Evolutionary conservation across 495 filamentous ascomycete species (phyloP).

Genomic region (Hypoxylon cercidicola): DNA sequence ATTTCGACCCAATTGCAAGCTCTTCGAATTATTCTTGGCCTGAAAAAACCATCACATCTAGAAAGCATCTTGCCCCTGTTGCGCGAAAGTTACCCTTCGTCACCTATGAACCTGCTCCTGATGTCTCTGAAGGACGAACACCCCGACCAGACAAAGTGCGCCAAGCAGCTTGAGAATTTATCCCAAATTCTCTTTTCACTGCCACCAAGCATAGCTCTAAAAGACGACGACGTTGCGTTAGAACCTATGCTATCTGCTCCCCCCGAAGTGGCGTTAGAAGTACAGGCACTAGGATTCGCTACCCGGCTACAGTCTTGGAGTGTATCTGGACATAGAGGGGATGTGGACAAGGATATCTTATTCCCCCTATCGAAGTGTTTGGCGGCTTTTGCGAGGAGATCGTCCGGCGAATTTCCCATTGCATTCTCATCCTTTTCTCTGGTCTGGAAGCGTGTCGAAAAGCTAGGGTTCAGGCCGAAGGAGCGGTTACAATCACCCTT

Average conservation of each 20-base stretch:
- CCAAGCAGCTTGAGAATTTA: slow-evolving; percentile 74
- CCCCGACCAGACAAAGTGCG: slow-evolving; percentile 65
- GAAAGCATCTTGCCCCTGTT: slow-evolving; percentile 60
- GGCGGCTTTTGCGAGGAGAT: slow-evolving; percentile 67
- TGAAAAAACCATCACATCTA: slow-evolving; percentile 61
- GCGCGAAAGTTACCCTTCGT: slow-evolving; percentile 59
- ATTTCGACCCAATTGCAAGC: slow-evolving; percentile 65
- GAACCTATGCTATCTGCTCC: slow-evolving; percentile 64
- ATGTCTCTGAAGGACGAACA: slow-evolving; percentile 59
- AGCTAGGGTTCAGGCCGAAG: slow-evolving; percentile 29
- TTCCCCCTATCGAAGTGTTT: slow-evolving; percentile 76
- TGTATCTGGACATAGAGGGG: slow-evolving; percentile 72
- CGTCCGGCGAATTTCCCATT: slow-evolving; percentile 46
- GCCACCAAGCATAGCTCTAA: slow-evolving; percentile 64
- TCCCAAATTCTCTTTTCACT: slow-evolving; percentile 74
- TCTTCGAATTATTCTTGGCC: slow-evolving; percentile 58
- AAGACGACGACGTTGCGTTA: slow-evolving; percentile 60
- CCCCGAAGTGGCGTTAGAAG: slow-evolving; percentile 66
- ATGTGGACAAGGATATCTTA: slow-evolving; percentile 74
- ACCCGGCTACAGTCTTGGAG: slow-evolving; percentile 76
- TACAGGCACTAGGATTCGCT: slow-evolving; percentile 76
- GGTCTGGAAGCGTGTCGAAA: slow-evolving; percentile 46
- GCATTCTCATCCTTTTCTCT: slow-evolving; percentile 38
- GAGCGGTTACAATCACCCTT: slow-evolving; percentile 48
- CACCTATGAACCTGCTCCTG: slow-evolving; percentile 73